Evolutionary conservation across 2,329 filamentous ascomycete species (phyloP).

Genomic region (Pyrenophora tritici-repentis): DNA sequence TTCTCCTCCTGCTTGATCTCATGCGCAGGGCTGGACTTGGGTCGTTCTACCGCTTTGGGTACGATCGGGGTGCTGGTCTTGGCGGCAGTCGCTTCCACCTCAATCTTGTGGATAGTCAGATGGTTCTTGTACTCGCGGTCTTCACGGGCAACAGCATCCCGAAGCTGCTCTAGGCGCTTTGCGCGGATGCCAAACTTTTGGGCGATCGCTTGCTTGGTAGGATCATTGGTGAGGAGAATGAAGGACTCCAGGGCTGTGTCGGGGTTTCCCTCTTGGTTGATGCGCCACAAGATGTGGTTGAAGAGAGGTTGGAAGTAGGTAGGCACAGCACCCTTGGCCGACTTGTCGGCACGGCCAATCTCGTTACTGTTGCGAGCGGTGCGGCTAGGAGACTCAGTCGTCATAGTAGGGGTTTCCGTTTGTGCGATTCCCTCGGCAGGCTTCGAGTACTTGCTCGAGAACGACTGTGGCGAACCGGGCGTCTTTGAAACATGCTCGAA

Average conservation of each 20-base stretch:
- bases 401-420: conserved; percentile 22
- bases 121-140: conserved; percentile 55
- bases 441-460: conserved; percentile 33
- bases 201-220: conserved; percentile 52
- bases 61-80: conserved; percentile 20
- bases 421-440: conserved; percentile 29
- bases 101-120: conserved; percentile 45
- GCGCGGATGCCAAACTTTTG: conserved; percentile 57
- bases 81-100: conserved; percentile 32
- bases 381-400: conserved; percentile 29
- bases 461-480: conserved; percentile 49
- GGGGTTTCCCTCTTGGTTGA: conserved; percentile 55
- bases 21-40: conserved; percentile 34
- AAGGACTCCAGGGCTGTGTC: conserved; percentile 55
- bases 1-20: conserved; percentile 26
- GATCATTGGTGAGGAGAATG: conserved; percentile 58
- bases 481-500: conserved; percentile 45
- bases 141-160: conserved; percentile 55
- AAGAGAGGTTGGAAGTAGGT: conserved; percentile 53
- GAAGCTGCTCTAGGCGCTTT: conserved; percentile 57
- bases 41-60: conserved; percentile 27
- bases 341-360: conserved; percentile 27
- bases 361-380: conserved; percentile 40
- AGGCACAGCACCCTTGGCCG: conserved; percentile 44
- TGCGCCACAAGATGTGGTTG: conserved; percentile 58